Evolutionary conservation across 2,329 filamentous ascomycete species (phyloP), one percentile per base, ranked within the genome.

Genomic region (Diplodia corticola): DNA sequence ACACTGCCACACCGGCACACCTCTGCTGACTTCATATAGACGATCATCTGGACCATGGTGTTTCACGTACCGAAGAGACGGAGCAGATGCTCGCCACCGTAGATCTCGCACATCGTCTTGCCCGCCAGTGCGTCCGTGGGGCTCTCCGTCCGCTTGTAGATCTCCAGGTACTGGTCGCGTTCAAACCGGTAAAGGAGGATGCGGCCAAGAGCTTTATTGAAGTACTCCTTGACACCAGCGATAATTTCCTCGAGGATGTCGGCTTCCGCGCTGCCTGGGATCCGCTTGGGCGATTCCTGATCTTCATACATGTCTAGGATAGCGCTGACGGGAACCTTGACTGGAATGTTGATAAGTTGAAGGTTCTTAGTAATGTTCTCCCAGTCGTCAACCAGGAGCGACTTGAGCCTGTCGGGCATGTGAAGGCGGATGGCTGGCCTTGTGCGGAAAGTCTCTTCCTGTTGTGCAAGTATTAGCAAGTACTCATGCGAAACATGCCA

Each of bases 331-430:
- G 94, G 88, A 61, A 89, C 86, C 30, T 85, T 83, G 54, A 92
- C 89, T 0, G 95, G 95, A 17, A 99, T 83, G 1, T 91, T 89
- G 35, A 97, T 92, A 4, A 98, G 88, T 75, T 94, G 91, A 71
- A 92, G 88, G 75, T 96, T 95, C 81, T 97, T 98, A 66, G 95
- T 99, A 68, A 99, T 89, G 73, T 97, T 96, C 78, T 99, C 95
- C 95, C 95, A 99, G 77, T 99, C 95, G 76, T 99, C 95, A 24
- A 99, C 95, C 3, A 99, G 87, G 69, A 96, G 85, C 17, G 91
- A 92, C 81, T 98, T 97, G 70, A 99, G 84, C 70, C 91, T 88
- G 75, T 98, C 95, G 0, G 95, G 93, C 69, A 98, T 88, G 59
- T 89, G 85, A 49, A 99, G 86, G 72, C 92, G 91, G 73, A 99